Conservation (phyloP, 2,329 filamentous ascomycete species). For the Neonectria punicea region DNA sequence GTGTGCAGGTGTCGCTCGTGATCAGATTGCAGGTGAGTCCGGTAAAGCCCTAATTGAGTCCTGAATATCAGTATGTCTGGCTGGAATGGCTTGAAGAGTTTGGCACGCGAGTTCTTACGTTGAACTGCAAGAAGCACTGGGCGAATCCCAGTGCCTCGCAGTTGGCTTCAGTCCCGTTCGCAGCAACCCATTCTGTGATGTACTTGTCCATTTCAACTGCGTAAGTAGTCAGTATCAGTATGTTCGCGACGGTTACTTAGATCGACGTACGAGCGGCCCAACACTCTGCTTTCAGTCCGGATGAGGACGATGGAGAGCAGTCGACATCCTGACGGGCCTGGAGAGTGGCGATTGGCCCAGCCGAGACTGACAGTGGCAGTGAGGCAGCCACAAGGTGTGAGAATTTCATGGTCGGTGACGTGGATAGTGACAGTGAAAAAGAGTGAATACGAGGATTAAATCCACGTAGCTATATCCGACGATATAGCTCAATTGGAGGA, state of each 20-base stretch:
- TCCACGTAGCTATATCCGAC: neutral
- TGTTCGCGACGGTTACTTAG: neutral
- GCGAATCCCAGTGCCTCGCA: constrained; percentile 41
- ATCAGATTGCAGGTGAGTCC: constrained; percentile 41
- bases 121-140: constrained; percentile 42
- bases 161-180: constrained; percentile 39
- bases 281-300: constrained; percentile 37
- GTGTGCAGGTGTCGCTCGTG: constrained; percentile 39
- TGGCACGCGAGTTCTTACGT: constrained; percentile 14
- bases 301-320: constrained; percentile 17
- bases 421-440: neutral
- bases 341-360: neutral
- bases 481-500: neutral
- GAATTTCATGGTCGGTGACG: neutral
- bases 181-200: constrained; percentile 40
- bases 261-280: constrained; percentile 27
- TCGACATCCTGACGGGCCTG: neutral
- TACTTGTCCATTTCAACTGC: constrained; percentile 35
- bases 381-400: neutral
- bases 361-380: neutral
- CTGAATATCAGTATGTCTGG: neutral
- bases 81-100: too few species aligned
- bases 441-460: neutral
- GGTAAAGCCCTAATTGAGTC: constrained; percentile 25
- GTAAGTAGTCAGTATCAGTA: neutral